Conservation (phyloP, 768 basidiomycete genomes). For the Suillus subalutaceus region DNA sequence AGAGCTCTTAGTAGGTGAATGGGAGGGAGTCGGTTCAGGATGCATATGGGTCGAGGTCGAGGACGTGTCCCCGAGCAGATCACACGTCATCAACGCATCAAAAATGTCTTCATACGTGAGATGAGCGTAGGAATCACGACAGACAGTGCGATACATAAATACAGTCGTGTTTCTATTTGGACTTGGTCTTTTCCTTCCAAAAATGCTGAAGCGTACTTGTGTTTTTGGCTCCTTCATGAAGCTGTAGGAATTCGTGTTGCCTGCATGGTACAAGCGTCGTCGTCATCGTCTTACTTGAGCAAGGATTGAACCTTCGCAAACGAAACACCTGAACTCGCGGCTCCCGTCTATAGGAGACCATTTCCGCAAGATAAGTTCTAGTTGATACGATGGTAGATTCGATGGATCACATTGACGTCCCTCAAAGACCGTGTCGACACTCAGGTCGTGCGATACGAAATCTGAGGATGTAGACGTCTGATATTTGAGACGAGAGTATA, state of each 20-base stretch:
- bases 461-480: no score
- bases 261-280: constrained; percentile 40
- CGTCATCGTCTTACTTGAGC: background rate
- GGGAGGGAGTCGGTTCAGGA: no score
- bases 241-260: constrained; percentile 85
- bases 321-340: constrained; percentile 73
- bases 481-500: no score
- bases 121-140: background rate
- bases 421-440: no score
- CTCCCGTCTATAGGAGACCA: constrained; percentile 86
- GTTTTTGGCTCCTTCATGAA: constrained; percentile 69
- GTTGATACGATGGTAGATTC: constrained; percentile 12
- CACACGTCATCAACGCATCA: no score
- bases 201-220: constrained; percentile 56
- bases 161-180: constrained; percentile 42
- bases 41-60: no score
- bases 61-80: no score
- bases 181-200: constrained; percentile 69
- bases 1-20: no score
- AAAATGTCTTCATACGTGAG: no score
- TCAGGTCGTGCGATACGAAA: no score
- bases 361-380: constrained; percentile 62
- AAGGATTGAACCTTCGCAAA: constrained; percentile 51
- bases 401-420: background rate
- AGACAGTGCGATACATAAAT: constrained; percentile 25